Percentiles rank a stretch among this genome's conserved stretches.
Conservation (phyloP, 2,329 filamentous ascomycete genomes). For the Metarhizium brunneum region DNA sequence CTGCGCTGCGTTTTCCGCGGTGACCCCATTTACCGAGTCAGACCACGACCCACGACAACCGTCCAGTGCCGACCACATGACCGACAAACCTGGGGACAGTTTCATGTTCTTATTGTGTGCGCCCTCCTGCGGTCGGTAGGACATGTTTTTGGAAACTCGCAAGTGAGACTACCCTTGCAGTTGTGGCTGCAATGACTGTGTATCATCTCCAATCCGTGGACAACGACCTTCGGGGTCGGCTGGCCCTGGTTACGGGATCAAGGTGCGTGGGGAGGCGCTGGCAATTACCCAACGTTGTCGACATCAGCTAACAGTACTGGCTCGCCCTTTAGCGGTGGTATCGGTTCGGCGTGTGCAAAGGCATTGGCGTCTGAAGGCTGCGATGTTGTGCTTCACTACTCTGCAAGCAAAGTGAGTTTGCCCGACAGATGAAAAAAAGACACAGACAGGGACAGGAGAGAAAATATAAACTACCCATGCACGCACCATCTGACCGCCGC, state of each 20-base stretch:
- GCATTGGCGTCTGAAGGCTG: conserved; percentile 6
- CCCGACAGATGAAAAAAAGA: not conserved
- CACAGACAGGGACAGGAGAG: not conserved
- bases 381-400: conserved; percentile 5
- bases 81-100: too few species aligned
- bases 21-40: too few species aligned
- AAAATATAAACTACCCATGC: too few species aligned
- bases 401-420: conserved; percentile 3
- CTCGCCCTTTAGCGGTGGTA: conserved; percentile 1
- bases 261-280: conserved; percentile 1
- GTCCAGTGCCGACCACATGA: too few species aligned
- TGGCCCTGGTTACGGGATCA: conserved; percentile 7
- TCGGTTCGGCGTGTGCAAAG: conserved; percentile 5
- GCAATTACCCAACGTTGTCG: not conserved
- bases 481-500: not conserved
- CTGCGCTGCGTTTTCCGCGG: too few species aligned
- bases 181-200: not conserved
- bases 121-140: too few species aligned
- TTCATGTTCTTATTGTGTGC: too few species aligned
- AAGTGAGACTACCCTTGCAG: too few species aligned
- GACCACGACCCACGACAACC: too few species aligned
- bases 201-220: conserved; percentile 1
- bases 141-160: too few species aligned
- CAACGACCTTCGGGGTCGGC: not conserved
- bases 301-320: not conserved